Conservation (phyloP, 768 basidiomycete genomes). For the Leucogyrophana mollusca region DNA sequence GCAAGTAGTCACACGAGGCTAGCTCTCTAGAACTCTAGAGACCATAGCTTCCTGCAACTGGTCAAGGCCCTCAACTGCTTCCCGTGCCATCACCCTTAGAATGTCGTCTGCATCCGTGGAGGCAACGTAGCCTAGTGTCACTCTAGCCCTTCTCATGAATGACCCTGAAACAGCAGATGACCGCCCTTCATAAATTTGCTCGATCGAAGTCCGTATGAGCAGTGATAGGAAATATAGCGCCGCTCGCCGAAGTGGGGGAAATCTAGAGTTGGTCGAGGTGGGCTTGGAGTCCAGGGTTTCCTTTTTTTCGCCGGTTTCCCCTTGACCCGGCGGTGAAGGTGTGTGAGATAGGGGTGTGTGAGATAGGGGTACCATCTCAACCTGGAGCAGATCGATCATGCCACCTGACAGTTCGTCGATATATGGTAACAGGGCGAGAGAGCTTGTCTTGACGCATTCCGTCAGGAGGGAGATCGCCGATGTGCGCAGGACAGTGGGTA, state of each 20-base stretch:
- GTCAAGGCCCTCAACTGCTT: conserved; percentile 55
- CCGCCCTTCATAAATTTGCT: conserved; percentile 44
- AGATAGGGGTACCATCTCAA: conserved; percentile 44
- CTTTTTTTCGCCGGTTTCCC: conserved; percentile 9
- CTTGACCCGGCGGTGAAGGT: not conserved
- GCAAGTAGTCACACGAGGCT: not conserved
- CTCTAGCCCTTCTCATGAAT: conserved; percentile 48
- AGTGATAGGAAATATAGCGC: conserved; percentile 80
- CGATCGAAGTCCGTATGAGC: conserved; percentile 59
- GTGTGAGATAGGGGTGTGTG: conserved; percentile 13
- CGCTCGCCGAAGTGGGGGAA: conserved; percentile 81
- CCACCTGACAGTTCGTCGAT: conserved; percentile 57
- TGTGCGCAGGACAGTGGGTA: conserved; percentile 73
- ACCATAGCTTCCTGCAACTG: conserved; percentile 48
- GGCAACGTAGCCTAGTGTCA: conserved; percentile 67
- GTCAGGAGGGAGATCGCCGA: conserved; percentile 72
- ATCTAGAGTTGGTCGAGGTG: conserved; percentile 54
- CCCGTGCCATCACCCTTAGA: conserved; percentile 75
- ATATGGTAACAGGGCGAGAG: conserved; percentile 64
- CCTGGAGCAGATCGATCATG: conserved; percentile 76
- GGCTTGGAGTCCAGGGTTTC: conserved; percentile 56
- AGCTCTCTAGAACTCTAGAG: conserved; percentile 8
- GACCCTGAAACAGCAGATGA: conserved; percentile 31
- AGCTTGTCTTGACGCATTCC: conserved; percentile 64
- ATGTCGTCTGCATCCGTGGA: conserved; percentile 70